These are phyloP conservation scores for Cryptosporidium felis DNA, from an alignment of 169 alveolate genomes.

Conservation along the genomic window DNA sequence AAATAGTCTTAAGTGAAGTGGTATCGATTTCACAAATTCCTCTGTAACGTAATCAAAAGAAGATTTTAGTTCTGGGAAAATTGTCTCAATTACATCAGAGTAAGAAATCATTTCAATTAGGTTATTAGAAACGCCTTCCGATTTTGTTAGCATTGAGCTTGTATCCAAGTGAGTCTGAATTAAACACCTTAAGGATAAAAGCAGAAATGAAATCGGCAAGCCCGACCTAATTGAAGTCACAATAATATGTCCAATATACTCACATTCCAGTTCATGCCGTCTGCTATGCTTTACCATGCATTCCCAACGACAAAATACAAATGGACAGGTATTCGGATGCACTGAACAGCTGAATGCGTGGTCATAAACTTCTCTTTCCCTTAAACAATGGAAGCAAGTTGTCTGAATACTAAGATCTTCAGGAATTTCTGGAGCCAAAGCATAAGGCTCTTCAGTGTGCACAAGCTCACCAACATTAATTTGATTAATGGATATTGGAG, in stretches of 20 bases:
- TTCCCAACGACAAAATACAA: constrained; percentile 86
- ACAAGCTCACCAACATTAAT: constrained; percentile 65
- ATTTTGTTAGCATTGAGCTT: constrained; percentile 18
- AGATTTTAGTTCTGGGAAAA: constrained; percentile 76
- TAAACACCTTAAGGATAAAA: constrained; percentile 76
- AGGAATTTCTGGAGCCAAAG: constrained; percentile 59
- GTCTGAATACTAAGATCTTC: constrained; percentile 54
- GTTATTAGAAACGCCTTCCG: constrained; percentile 73
- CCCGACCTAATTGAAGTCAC: constrained; percentile 79
- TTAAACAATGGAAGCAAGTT: constrained; percentile 87
- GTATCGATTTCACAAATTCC: constrained; percentile 78
- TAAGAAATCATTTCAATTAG: constrained; percentile 77
- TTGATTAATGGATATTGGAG: constrained; percentile 45
- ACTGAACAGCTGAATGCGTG: constrained; percentile 83
- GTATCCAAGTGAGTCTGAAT: constrained; percentile 74
- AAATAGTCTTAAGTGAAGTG: constrained; percentile 79
- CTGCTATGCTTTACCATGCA: constrained; percentile 84
- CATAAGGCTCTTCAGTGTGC: constrained; percentile 62
- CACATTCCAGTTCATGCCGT: constrained; percentile 86
- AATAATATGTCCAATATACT: constrained; percentile 73
- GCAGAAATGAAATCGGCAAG: constrained; percentile 73
- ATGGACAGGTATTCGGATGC: constrained; percentile 86
- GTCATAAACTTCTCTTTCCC: constrained; percentile 75
- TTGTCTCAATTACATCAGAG: constrained; percentile 72
- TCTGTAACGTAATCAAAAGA: constrained; percentile 76